Evolutionary conservation across 345 rosid species (phyloP).

Genomic region (Pistacia atlantica): DNA sequence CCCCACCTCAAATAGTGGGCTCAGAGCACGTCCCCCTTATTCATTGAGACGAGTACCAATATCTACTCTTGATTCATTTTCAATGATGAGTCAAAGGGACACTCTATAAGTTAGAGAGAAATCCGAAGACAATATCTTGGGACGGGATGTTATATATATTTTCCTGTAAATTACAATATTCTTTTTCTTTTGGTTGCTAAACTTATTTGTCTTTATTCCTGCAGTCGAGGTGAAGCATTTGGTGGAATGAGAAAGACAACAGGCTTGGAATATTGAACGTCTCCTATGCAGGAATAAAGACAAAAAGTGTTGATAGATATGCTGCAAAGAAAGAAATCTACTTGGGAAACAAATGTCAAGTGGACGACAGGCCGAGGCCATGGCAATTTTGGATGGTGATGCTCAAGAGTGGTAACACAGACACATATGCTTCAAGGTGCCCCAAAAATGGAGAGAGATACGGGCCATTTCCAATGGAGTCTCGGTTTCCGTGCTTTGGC

Average conservation of each 20-base stretch:
- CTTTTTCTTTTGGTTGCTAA: neutral
- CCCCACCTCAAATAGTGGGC: too few species aligned
- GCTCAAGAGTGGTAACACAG: slow-evolving; percentile 45
- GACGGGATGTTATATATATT: too few species aligned
- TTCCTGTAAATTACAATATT: too few species aligned
- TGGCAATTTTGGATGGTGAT: slow-evolving; percentile 40
- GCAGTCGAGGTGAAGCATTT: slow-evolving; percentile 23
- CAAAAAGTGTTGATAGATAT: slow-evolving; percentile 14
- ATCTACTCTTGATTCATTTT: too few species aligned
- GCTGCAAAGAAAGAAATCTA: slow-evolving; percentile 36
- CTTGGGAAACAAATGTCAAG: slow-evolving; percentile 34
- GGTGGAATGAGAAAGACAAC: slow-evolving; percentile 33
- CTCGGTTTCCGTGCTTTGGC: slow-evolving; percentile 38
- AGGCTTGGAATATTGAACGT: slow-evolving; percentile 22
- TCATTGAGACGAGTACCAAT: too few species aligned
- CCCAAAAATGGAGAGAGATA: slow-evolving; percentile 29
- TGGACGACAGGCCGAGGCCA: slow-evolving; percentile 30
- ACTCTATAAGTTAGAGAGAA: too few species aligned
- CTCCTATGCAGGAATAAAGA: slow-evolving; percentile 2
- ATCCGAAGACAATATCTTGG: too few species aligned
- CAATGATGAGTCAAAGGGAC: too few species aligned
- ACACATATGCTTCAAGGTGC: slow-evolving; percentile 34
- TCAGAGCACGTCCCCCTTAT: too few species aligned
- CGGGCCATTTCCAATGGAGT: slow-evolving; percentile 27
- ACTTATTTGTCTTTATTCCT: neutral